These are phyloP conservation scores for Geotrichum citri-aurantii DNA, from an alignment of 1,139 yeast species.

Conservation along the genomic window DNA sequence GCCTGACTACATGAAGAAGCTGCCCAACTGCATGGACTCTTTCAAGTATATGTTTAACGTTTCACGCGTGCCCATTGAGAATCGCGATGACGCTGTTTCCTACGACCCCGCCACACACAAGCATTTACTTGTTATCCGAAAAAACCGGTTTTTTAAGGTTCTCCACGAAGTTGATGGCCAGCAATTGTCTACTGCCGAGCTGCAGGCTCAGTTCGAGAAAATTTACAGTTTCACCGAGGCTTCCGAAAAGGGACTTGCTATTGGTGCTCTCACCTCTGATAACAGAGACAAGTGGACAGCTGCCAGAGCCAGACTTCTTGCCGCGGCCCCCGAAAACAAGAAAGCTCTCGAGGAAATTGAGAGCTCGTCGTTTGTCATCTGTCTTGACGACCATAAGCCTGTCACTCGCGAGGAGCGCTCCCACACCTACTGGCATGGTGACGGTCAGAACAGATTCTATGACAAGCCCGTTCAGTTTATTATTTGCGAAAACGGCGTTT, in stretches of 20 bases:
- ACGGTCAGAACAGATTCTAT: slow-evolving; percentile 82
- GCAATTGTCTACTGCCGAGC: slow-evolving; percentile 53
- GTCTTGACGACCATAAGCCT: slow-evolving; percentile 72
- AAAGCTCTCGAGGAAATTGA: slow-evolving; percentile 62
- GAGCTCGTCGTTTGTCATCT: slow-evolving; percentile 72
- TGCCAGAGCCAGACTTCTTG: slow-evolving; percentile 53
- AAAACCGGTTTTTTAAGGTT: slow-evolving; percentile 79
- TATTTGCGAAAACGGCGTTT: slow-evolving; percentile 73
- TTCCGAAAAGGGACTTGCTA: slow-evolving; percentile 45
- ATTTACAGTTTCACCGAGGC: slow-evolving; percentile 45
- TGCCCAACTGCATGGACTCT: slow-evolving; percentile 91
- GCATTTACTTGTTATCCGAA: slow-evolving; percentile 65
- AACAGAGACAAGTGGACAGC: slow-evolving; percentile 80
- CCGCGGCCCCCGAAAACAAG: slow-evolving; percentile 49
- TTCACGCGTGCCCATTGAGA: slow-evolving; percentile 66
- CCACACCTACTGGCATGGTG: slow-evolving; percentile 88
- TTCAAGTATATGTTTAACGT: slow-evolving; percentile 89
- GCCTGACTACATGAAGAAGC: slow-evolving; percentile 75
- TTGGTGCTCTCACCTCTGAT: slow-evolving; percentile 78
- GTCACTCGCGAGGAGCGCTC: slow-evolving; percentile 81
- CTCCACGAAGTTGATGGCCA: slow-evolving; percentile 50
- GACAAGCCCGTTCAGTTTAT: slow-evolving; percentile 91
- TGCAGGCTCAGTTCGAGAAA: slow-evolving; percentile 59
- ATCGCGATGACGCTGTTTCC: slow-evolving; percentile 32
- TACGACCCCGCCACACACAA: slow-evolving; percentile 53